These are phyloP conservation scores for Brassica juncea DNA, from an alignment of 345 rosid genomes.

Conservation along the genomic window DNA sequence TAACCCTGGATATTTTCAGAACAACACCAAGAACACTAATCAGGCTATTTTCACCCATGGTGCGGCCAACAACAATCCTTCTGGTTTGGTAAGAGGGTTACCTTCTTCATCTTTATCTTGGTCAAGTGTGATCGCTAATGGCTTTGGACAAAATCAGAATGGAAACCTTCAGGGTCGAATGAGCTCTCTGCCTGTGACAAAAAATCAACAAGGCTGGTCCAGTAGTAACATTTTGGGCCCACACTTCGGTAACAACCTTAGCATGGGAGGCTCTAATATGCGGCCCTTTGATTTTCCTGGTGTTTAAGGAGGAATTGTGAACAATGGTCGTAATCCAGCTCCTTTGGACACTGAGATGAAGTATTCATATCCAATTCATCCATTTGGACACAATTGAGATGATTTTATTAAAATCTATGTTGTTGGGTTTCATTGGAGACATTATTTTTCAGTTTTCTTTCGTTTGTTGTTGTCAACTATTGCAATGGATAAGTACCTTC, in stretches of 20 bases:
- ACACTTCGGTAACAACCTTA: slow-evolving; percentile 17
- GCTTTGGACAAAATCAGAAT: slow-evolving; percentile 39
- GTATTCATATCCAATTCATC: slow-evolving; percentile 31
- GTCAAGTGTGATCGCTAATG: slow-evolving; percentile 23
- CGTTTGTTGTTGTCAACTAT: slow-evolving; percentile 4
- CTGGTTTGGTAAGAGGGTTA: slow-evolving; percentile 58
- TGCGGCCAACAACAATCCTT: slow-evolving; percentile 46
- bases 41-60: slow-evolving; percentile 56
- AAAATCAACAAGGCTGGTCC: slow-evolving; percentile 32
- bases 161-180: slow-evolving; percentile 59
- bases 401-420: neutral
- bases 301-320: neutral
- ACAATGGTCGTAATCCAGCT: neutral
- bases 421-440: slow-evolving; percentile 4
- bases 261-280: neutral
- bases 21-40: slow-evolving; percentile 31
- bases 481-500: neutral
- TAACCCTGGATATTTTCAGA: slow-evolving; percentile 58
- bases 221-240: slow-evolving; percentile 36
- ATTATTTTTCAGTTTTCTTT: slow-evolving; percentile 24
- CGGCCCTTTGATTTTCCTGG: neutral
- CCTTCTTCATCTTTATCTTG: slow-evolving; percentile 45
- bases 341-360: slow-evolving; percentile 21
- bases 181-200: slow-evolving; percentile 49
- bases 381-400: slow-evolving; percentile 32